Base-by-base conservation (phyloP, 2,329 filamentous ascomycete species). In the Aspergillus sojae region DNA sequence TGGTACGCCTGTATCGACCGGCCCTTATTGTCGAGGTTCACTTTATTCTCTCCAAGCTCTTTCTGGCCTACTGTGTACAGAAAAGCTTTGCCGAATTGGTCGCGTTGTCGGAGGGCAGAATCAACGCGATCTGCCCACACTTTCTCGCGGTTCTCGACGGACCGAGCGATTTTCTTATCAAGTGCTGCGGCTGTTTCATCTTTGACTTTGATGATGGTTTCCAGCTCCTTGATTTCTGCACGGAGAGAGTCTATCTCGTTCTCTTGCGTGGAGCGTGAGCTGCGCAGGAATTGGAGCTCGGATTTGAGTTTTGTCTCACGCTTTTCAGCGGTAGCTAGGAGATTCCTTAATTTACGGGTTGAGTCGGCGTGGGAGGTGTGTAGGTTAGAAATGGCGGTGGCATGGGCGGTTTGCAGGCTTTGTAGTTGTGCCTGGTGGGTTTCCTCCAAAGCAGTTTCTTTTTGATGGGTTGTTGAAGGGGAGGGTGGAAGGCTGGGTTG, bases 101-200 rank as follows among this genome's bases (percentile, higher is more conserved):
- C 78, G 11, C 78, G 71, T 46, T 81, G 80, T 61, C 74, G 76
- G 12, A 81, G 74, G 9, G 81, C 66, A 14, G 79, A 64, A 55
- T 81, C 75, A 3, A 80, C 71, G 5, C 79, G 75, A 0, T 75
- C 71, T 62, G 79, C 74, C 80, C 80, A 82, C 59, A 79, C 78
- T 28, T 75, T 74, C 67, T 82, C 80, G 39, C 79, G 74, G 65
- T 78, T 79, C 55, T 80, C 77, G 16, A 80, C 73, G 0, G 78
- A 78, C 53, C 72, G 70, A 11, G 77, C 75, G 58, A 82, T 78
- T 43, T 77, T 75, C 60, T 73, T 67, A 64, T 81, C 79, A 21
- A 81, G 58, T 4, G 75, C 78, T 0, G 71, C 72, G 19, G 78
- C 72, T 2, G 78, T 72, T 52, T 79, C 77, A n/a, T 80, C 77